A percentile compares a stretch with the other conserved stretches of the same genome.
These are phyloP conservation scores for Cladophialophora carrionii DNA, from an alignment of 2,329 filamentous ascomycete genomes.

Conservation along the genomic window DNA sequence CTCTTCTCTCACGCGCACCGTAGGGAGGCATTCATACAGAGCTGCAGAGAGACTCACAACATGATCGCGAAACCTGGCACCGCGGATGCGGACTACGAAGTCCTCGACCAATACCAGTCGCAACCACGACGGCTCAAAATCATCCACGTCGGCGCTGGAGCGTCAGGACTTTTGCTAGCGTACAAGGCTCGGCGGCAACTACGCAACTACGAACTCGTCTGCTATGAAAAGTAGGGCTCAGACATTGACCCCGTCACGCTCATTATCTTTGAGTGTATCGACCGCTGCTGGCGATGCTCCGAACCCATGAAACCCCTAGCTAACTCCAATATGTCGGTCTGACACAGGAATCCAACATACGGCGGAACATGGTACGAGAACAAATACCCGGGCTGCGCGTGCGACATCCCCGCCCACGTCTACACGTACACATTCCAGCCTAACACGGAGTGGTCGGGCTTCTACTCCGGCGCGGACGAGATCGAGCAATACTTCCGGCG, in stretches of 20 bases:
- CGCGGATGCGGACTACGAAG: slow-evolving; percentile 4
- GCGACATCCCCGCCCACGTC: slow-evolving; percentile 45
- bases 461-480: slow-evolving; percentile 19
- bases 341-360: slow-evolving; percentile 10
- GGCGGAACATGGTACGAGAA: slow-evolving; percentile 43
- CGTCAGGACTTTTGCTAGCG: slow-evolving; percentile 30
- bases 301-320: not conserved
- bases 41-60: not conserved
- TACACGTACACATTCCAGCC: slow-evolving; percentile 29
- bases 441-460: slow-evolving; percentile 34
- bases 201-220: slow-evolving; percentile 29
- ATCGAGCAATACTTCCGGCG: slow-evolving; percentile 16
- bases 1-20: not conserved
- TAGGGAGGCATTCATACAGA: not conserved
- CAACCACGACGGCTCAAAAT: slow-evolving; percentile 29
- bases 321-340: not conserved
- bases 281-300: no score
- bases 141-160: slow-evolving; percentile 35
- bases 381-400: slow-evolving; percentile 18
- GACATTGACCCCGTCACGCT: slow-evolving; percentile 2
- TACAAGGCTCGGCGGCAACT: slow-evolving; percentile 44
- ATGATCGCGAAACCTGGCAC: slow-evolving; percentile 13
- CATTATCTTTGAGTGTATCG: not conserved
- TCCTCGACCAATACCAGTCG: slow-evolving; percentile 18
- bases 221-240: slow-evolving; percentile 35